phyloP scores from a whole-genome alignment of 83 land plant genomes.

The Isoetes engelmannii region DNA sequence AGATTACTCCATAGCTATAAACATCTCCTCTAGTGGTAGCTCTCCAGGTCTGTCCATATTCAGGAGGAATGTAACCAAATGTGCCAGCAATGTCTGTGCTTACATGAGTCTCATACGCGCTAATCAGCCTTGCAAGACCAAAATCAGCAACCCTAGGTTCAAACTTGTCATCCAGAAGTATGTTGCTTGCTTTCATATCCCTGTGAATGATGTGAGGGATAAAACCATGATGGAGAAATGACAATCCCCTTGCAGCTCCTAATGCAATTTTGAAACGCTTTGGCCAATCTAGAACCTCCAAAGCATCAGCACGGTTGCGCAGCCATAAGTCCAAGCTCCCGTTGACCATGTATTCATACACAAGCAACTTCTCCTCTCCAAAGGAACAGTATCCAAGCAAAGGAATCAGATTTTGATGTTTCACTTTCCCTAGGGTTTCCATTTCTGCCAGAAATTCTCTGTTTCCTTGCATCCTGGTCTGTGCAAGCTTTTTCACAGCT shows the following conservation, averaged over 20 bases:
- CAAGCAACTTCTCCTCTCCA: slow-evolving; percentile 11
- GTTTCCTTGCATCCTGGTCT: slow-evolving; percentile 7
- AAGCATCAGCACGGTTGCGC: slow-evolving; percentile 5
- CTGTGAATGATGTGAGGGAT: slow-evolving; percentile 40
- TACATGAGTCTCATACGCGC: slow-evolving; percentile 11
- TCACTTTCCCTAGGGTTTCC: slow-evolving; percentile 13
- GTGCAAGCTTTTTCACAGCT: slow-evolving; percentile 6
- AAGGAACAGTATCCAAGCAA: slow-evolving; percentile 11
- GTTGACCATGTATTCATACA: slow-evolving; percentile 12
- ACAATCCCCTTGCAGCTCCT: slow-evolving; percentile 9
- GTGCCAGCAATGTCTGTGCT: slow-evolving; percentile 16
- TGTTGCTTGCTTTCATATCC: slow-evolving; percentile 43
- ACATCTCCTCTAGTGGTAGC: slow-evolving; percentile 7
- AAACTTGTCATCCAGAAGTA: slow-evolving; percentile 33
- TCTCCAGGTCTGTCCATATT: slow-evolving; percentile 16
- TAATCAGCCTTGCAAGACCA: slow-evolving; percentile 9
- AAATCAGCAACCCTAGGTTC: slow-evolving; percentile 39
- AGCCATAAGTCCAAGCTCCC: slow-evolving; percentile 14
- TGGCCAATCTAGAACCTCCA: slow-evolving; percentile 14
- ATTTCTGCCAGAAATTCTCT: slow-evolving; percentile 15
- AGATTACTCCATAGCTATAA: slow-evolving; percentile 10
- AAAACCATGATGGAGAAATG: slow-evolving; percentile 32
- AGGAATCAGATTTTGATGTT: slow-evolving; percentile 5
- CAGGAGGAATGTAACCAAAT: slow-evolving; percentile 12
- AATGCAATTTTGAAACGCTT: slow-evolving; percentile 12